A percentile compares a stretch with the other conserved stretches of the same genome.
Evolutionary conservation across 345 rosid genomes (phyloP).

Genomic region (Xanthoceras sorbifolium): DNA sequence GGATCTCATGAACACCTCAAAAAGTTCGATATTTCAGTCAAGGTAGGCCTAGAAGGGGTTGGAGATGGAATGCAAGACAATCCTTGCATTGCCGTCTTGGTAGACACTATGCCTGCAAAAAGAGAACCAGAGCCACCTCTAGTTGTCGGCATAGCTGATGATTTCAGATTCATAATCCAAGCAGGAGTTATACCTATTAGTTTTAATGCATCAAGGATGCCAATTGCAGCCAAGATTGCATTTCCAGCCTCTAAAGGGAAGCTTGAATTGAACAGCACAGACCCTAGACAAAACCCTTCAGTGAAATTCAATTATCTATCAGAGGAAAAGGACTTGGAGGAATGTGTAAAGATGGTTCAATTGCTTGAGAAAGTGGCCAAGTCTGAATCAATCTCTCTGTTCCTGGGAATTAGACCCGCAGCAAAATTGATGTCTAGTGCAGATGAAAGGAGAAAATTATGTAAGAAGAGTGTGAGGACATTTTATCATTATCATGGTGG

Average conservation of each 20-base stretch:
- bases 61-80: slow-evolving; percentile 67
- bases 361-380: slow-evolving; percentile 54
- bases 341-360: slow-evolving; percentile 56
- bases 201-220: slow-evolving; percentile 51
- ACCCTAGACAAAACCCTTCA: slow-evolving; percentile 65
- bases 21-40: slow-evolving; percentile 45
- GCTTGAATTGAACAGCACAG: slow-evolving; percentile 49
- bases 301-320: slow-evolving; percentile 68
- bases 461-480: slow-evolving; percentile 67
- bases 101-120: slow-evolving; percentile 39
- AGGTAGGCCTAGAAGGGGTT: slow-evolving; percentile 40
- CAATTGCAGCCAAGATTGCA: slow-evolving; percentile 59
- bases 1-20: slow-evolving; percentile 58
- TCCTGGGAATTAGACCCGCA: slow-evolving; percentile 36
- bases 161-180: slow-evolving; percentile 54
- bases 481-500: slow-evolving; percentile 74
- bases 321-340: slow-evolving; percentile 51
- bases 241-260: slow-evolving; percentile 70
- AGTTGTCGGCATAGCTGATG: slow-evolving; percentile 59
- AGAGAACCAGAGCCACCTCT: slow-evolving; percentile 66
- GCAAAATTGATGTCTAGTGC: slow-evolving; percentile 34
- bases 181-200: slow-evolving; percentile 49
- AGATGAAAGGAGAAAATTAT: slow-evolving; percentile 45
- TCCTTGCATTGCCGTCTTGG: slow-evolving; percentile 52
- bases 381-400: slow-evolving; percentile 51